Evolutionary conservation across 1,284 basidiomycete species (phyloP).

Genomic region (Trametes sp.): DNA sequence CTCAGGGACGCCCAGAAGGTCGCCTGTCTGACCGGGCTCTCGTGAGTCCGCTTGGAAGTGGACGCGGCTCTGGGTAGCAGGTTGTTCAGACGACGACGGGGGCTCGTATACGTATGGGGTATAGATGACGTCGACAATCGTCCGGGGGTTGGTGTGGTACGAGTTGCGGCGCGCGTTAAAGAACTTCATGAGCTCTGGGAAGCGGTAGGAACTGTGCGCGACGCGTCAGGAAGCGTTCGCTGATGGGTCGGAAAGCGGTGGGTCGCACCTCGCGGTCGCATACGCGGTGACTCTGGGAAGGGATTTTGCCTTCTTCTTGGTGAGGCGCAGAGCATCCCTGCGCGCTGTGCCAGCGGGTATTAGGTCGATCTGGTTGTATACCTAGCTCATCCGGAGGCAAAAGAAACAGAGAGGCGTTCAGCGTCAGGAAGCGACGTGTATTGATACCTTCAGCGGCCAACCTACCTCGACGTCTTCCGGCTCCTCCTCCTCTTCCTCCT

Average conservation of each 20-base stretch:
- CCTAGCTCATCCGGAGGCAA: constrained; percentile 50
- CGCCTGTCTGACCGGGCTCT: constrained; percentile 53
- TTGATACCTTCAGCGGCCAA: constrained; percentile 16
- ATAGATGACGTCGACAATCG: constrained; percentile 85
- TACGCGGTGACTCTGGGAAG: constrained; percentile 96
- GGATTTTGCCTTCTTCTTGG: constrained; percentile 94
- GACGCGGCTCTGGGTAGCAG: constrained; percentile 36
- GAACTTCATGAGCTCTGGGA: constrained; percentile 88
- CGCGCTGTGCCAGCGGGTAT: constrained; percentile 96
- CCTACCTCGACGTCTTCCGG: constrained; percentile 71
- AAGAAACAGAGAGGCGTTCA: neutral
- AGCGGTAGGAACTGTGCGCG: constrained; percentile 77
- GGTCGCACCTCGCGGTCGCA: constrained; percentile 85
- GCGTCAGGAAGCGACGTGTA: constrained; percentile 2
- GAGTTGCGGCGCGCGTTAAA: constrained; percentile 82
- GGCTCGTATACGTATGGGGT: constrained; percentile 82
- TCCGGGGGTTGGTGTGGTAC: constrained; percentile 85
- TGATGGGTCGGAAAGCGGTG: neutral
- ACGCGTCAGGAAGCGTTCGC: constrained; percentile 2
- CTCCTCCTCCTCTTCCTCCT: constrained; percentile 74
- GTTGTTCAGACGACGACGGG: constrained; percentile 37
- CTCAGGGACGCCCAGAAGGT: constrained; percentile 79
- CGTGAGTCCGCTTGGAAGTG: constrained; percentile 39
- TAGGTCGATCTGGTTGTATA: constrained; percentile 89
- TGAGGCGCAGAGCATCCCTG: constrained; percentile 87